Percentiles rank a stretch among this genome's conserved stretches.
phyloP scores from a whole-genome alignment of 805 yeast genomes.

The Starmera amethionina region DNA sequence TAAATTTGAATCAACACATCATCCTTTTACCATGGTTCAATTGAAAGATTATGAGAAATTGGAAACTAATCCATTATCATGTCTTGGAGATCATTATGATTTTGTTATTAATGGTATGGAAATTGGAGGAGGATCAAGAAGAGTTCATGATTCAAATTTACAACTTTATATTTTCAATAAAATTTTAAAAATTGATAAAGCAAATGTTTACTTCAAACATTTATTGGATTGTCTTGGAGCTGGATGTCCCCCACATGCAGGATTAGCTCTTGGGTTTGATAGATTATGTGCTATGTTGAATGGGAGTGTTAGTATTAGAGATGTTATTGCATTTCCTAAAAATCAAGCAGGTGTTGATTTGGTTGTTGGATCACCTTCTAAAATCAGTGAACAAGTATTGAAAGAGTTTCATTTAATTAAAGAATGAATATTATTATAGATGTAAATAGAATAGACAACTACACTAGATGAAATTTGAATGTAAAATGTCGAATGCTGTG shows the following conservation, averaged over 20 bases:
- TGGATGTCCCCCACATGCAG: conserved; percentile 99
- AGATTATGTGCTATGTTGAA: conserved; percentile 83
- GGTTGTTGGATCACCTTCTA: conserved; percentile 79
- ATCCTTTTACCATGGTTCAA: conserved; percentile 93
- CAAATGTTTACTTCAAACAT: conserved; percentile 73
- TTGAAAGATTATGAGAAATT: conserved; percentile 55
- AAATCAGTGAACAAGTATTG: conserved; percentile 41
- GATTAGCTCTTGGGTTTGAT: conserved; percentile 92
- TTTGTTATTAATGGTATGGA: conserved; percentile 91
- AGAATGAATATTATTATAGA: too few relatives aligned
- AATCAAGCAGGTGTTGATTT: conserved; percentile 82
- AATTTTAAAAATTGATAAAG: conserved; percentile 49
- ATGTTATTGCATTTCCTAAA: conserved; percentile 95
- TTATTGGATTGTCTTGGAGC: conserved; percentile 67
- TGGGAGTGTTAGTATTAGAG: conserved; percentile 72
- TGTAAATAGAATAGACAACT: too few relatives aligned
- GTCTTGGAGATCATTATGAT: conserved; percentile 89
- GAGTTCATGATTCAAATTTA: conserved; percentile 78
- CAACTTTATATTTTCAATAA: conserved; percentile 66
- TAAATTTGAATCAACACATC: conserved; percentile 70
- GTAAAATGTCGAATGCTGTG: too few relatives aligned
- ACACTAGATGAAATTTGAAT: too few relatives aligned
- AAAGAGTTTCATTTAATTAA: conserved; percentile 39
- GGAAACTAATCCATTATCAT: conserved; percentile 44
- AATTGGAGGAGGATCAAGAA: conserved; percentile 94